phyloP scores from a whole-genome alignment of 805 yeast genomes.

The Metschnikowia proteae region DNA sequence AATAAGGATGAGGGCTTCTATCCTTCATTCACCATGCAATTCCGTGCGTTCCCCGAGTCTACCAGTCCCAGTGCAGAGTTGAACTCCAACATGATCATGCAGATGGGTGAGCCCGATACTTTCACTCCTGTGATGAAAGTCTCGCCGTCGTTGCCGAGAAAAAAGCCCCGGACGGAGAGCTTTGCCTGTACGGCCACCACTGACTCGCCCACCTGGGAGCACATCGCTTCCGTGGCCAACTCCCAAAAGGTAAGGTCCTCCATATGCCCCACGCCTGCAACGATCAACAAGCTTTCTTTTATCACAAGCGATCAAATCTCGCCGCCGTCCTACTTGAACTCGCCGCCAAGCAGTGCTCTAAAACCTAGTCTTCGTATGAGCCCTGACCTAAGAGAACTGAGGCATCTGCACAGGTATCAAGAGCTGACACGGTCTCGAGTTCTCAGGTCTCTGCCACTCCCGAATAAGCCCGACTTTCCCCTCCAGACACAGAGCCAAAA shows the following conservation, averaged over 20 bases:
- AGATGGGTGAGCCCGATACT: constrained; percentile 41
- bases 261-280: constrained; percentile 5
- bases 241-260: neutral
- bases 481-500: neutral
- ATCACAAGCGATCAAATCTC: constrained; percentile 23
- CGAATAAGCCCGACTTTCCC: constrained; percentile 1
- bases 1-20: constrained; percentile 30
- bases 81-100: constrained; percentile 35
- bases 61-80: constrained; percentile 39
- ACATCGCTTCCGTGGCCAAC: neutral
- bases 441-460: constrained; percentile 12
- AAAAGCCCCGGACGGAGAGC: constrained; percentile 7
- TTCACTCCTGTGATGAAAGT: constrained; percentile 45
- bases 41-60: constrained; percentile 35
- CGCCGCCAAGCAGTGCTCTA: constrained; percentile 24
- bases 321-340: constrained; percentile 2
- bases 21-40: constrained; percentile 38
- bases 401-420: neutral
- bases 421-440: neutral
- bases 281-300: constrained; percentile 33
- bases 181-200: neutral
- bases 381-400: constrained; percentile 3
- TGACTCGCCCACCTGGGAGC: constrained; percentile 6
- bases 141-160: constrained; percentile 23
- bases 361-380: neutral